These are phyloP conservation scores for Pinus albicaulis DNA, from an alignment of 75 land plant species.

Conservation along the genomic window DNA sequence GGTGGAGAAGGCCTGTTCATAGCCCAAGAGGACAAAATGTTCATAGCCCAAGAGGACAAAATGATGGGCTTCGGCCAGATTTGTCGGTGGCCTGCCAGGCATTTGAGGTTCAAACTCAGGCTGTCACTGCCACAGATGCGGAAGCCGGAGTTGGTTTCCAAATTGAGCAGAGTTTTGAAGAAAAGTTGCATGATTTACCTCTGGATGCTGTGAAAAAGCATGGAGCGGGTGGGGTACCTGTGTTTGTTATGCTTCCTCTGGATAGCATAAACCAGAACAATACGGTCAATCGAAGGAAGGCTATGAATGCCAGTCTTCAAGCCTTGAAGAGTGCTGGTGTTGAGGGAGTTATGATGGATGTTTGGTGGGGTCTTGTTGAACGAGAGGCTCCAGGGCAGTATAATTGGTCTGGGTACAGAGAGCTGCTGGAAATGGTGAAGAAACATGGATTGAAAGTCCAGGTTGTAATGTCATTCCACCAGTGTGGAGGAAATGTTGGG, in stretches of 20 bases:
- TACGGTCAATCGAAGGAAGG: conserved; percentile 61
- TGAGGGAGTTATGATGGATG: conserved; percentile 91
- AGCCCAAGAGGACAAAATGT: background rate
- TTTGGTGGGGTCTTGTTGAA: conserved; percentile 96
- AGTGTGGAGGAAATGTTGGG: conserved; percentile 93
- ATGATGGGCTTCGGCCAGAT: conserved; percentile 30
- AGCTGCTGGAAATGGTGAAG: conserved; percentile 76
- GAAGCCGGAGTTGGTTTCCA: background rate
- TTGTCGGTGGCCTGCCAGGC: conserved; percentile 61
- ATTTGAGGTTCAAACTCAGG: conserved; percentile 12
- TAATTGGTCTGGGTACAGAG: conserved; percentile 78
- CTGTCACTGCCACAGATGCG: conserved; percentile 4
- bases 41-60: no score
- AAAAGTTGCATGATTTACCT: background rate
- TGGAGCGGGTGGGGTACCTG: conserved; percentile 57
- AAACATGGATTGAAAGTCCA: conserved; percentile 81
- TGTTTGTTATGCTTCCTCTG: conserved; percentile 86
- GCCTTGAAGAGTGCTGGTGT: conserved; percentile 91
- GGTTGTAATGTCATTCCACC: conserved; percentile 94
- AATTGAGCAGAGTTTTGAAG: conserved; percentile 10
- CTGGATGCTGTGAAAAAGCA: background rate
- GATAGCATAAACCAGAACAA: conserved; percentile 63
- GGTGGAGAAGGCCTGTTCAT: background rate
- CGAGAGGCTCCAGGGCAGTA: conserved; percentile 61
- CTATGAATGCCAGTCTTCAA: conserved; percentile 69